phyloP scores from a whole-genome alignment of 495 filamentous ascomycete genomes.

The Usnea hakonensis region DNA sequence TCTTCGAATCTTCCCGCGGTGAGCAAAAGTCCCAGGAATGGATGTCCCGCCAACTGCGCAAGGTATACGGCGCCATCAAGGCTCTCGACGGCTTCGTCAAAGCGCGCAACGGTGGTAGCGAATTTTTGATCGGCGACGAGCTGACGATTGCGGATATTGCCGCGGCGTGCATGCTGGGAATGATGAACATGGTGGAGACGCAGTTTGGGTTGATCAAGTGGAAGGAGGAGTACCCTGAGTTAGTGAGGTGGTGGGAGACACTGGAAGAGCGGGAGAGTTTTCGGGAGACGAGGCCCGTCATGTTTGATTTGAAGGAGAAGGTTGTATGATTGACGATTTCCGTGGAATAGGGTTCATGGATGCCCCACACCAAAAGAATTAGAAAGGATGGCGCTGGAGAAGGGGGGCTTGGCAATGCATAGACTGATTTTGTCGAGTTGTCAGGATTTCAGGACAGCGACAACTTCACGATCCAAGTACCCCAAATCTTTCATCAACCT shows the following conservation, averaged over 20 bases:
- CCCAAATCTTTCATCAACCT: no score
- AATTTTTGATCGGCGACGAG: not conserved
- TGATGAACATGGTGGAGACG: not conserved
- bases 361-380: no score
- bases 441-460: no score
- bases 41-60: not conserved
- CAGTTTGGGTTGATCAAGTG: not conserved
- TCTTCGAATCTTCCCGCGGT: not conserved
- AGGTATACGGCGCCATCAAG: not conserved
- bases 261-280: not conserved
- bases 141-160: not conserved
- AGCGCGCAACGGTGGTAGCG: not conserved
- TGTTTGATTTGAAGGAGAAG: not conserved
- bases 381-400: slow-evolving; percentile 15
- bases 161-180: not conserved
- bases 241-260: not conserved
- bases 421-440: no score
- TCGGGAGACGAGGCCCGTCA: not conserved
- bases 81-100: not conserved
- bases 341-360: no score
- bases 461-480: no score
- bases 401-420: slow-evolving; percentile 19
- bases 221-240: not conserved
- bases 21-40: not conserved
- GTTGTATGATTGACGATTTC: not conserved